A percentile compares a stretch with the other conserved stretches of the same genome.
phyloP scores from a whole-genome alignment of 1,284 basidiomycete species.

The Vanrija sp. region DNA sequence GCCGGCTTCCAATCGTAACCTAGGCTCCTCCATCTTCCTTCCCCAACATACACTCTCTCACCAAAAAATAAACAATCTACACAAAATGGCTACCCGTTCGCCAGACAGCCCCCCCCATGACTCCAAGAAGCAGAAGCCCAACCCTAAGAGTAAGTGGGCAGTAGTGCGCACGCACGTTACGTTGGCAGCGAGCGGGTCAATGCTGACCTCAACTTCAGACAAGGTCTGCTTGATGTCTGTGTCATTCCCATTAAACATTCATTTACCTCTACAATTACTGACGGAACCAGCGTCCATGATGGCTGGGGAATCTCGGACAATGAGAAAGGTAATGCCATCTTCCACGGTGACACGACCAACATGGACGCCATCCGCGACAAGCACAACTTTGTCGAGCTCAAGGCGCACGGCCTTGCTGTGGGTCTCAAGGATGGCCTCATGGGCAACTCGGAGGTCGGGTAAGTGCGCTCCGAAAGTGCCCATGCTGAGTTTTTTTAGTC shows the following conservation, averaged over 20 bases:
- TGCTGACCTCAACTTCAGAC: slow-evolving; percentile 50
- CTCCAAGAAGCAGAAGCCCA: slow-evolving; percentile 23
- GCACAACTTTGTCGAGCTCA: slow-evolving; percentile 67
- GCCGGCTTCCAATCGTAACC: not conserved
- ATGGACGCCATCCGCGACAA: slow-evolving; percentile 80
- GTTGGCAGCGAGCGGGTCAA: not conserved
- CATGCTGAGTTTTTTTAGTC: slow-evolving; percentile 53
- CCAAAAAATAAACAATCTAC: not conserved
- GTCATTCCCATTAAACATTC: not conserved
- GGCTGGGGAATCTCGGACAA: slow-evolving; percentile 78
- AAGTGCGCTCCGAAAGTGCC: slow-evolving; percentile 15
- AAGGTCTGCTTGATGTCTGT: slow-evolving; percentile 84
- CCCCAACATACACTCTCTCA: not conserved
- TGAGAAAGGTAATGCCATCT: slow-evolving; percentile 80
- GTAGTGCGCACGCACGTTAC: no score
- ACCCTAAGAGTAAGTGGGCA: slow-evolving; percentile 10
- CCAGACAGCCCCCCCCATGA: slow-evolving; percentile 16
- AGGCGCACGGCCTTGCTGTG: slow-evolving; percentile 79
- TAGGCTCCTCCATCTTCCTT: not conserved
- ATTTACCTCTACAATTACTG: not conserved
- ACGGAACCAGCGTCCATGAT: slow-evolving; percentile 70
- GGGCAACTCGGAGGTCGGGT: slow-evolving; percentile 96
- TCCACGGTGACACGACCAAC: slow-evolving; percentile 71
- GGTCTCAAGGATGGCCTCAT: slow-evolving; percentile 86
- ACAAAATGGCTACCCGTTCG: slow-evolving; percentile 16